Percentiles rank a stretch among this genome's conserved stretches.
Conservation (phyloP, 345 rosid genomes). For the Arabis alpina region DNA sequence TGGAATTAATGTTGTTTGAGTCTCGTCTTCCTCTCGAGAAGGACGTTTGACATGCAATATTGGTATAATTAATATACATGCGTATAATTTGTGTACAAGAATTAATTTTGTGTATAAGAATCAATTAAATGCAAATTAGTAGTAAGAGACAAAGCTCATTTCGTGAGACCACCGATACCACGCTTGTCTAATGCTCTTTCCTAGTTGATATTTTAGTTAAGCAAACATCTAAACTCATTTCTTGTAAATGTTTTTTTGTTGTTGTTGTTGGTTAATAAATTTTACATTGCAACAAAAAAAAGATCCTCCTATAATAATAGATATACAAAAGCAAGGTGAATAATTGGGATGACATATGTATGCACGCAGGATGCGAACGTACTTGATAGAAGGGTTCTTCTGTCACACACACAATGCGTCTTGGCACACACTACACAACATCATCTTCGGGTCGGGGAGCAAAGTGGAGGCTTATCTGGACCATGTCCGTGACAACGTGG, state of each 20-base stretch:
- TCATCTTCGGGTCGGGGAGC: conserved; percentile 83
- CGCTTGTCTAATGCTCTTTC: too few relatives aligned
- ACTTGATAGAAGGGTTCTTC: conserved; percentile 84
- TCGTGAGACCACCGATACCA: too few relatives aligned
- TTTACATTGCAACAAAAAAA: too few relatives aligned
- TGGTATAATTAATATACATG: background rate
- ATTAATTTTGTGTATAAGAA: background rate
- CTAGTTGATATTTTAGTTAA: too few relatives aligned
- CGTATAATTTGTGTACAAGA: too few relatives aligned
- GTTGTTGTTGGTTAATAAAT: too few relatives aligned
- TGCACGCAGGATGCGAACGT: conserved; percentile 76
- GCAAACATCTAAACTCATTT: too few relatives aligned
- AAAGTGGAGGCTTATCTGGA: conserved; percentile 82
- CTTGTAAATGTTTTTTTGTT: too few relatives aligned
- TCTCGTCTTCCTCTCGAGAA: conserved; percentile 11
- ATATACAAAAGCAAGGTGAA: conserved; percentile 6
- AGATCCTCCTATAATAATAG: background rate
- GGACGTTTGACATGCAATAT: conserved; percentile 11
- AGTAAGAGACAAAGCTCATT: background rate
- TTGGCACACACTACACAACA: conserved; percentile 98
- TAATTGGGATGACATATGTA: conserved; percentile 23
- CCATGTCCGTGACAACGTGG: conserved; percentile 58
- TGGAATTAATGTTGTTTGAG: conserved; percentile 1
- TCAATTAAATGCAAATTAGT: background rate
- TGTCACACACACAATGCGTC: conserved; percentile 95